Evolutionary conservation across 176 grass and related monocot genomes (phyloP), one percentile per base, ranked within the genome.

Genomic region (Melocanna baccifera): DNA sequence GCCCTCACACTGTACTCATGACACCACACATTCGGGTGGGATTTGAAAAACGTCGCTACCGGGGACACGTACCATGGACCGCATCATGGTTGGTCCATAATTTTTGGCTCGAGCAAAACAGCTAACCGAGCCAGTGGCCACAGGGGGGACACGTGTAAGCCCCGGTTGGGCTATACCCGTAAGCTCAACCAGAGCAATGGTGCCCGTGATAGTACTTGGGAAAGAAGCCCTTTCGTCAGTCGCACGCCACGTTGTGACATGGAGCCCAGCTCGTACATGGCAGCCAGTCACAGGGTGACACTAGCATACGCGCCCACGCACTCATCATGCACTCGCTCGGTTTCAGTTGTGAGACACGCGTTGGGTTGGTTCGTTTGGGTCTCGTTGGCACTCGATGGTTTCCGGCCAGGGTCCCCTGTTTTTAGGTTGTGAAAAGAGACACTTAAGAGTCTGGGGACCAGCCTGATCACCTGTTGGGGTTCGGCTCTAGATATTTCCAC

Each of bases 401-500:
- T n/a, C n/a, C n/a, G n/a, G n/a, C n/a, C n/a, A 78, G 41, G 62
- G 43, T 4, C 65, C 58, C 56, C 39, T 6, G n/a, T 15, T 32
- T 29, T 68, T 68, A 37, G 29, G 45, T 40, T 12, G 14, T 13
- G 29, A 6, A n/a, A 25, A 22, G 18, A 3, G 16, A 23, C 19
- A 9, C 6, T 1, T 10, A 6, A 20, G 1, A 4, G 62, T 16
- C 4, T 20, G 10, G 62, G 78, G 78, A 53, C 78, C 78, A 34
- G 57, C 25, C 28, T 2, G 15, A 67, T 37, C 4, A 3, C 64
- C 22, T 28, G 48, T 1, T 20, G 32, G 34, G 79, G 29, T 57
- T 81, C 22, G 48, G 32, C 57, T 69, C 65, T 69, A 81, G 79
- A 81, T 6, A 13, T 3, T 81, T 81, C 79, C 32, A 56, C 19